Conservation (phyloP, 257 asterid genomes). For the Mitragyna speciosa region DNA sequence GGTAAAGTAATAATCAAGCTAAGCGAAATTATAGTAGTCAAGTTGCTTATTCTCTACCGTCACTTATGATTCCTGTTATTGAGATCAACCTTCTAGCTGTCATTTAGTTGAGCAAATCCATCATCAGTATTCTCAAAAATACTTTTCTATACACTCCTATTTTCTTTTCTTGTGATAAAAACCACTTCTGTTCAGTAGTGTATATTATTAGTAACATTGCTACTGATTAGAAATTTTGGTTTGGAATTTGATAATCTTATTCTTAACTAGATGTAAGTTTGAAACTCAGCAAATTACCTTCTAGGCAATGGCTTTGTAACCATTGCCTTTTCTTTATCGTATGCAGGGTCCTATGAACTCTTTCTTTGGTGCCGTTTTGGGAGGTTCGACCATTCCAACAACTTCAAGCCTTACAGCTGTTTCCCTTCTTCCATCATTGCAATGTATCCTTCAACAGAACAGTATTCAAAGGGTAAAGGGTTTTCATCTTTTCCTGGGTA, state of each 20-base stretch:
- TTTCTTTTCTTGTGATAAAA: no score
- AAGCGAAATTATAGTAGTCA: not conserved
- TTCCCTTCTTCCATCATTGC: constrained; percentile 77
- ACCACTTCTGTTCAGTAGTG: not conserved
- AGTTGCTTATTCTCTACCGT: not conserved
- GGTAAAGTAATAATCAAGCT: not conserved
- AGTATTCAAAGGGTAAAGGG: constrained; percentile 68
- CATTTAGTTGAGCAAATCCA: not conserved
- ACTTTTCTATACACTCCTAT: no score
- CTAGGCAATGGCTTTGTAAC: constrained; percentile 40
- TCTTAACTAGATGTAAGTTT: constrained; percentile 11
- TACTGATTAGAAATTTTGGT: not conserved
- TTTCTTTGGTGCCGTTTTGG: constrained; percentile 38
- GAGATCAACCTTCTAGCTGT: not conserved
- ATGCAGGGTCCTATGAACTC: constrained; percentile 55
- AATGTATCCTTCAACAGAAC: constrained; percentile 74
- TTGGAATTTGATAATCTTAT: not conserved
- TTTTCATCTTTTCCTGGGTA: constrained; percentile 7
- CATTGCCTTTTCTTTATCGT: constrained; percentile 30
- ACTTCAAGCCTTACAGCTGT: constrained; percentile 46
- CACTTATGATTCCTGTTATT: not conserved
- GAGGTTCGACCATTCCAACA: constrained; percentile 46
- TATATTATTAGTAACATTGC: not conserved
- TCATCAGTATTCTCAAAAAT: not conserved
- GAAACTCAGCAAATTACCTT: constrained; percentile 32